Conservation (phyloP, 192 early-diverging fungal genomes). For the Podila verticillata region DNA sequence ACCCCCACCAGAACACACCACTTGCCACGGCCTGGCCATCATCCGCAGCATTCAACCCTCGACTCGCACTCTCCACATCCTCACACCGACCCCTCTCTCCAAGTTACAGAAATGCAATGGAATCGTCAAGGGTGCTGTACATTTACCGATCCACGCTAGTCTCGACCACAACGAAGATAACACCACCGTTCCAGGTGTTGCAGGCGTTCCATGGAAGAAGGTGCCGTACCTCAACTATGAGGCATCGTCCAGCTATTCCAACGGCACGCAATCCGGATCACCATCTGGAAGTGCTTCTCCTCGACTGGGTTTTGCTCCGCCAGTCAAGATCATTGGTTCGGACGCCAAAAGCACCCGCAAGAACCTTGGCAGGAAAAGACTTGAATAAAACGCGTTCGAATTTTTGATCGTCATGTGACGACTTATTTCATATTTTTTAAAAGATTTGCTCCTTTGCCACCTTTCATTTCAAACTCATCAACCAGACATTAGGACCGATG, state of each 20-base stretch:
- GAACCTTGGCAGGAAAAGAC: slow-evolving; percentile 38
- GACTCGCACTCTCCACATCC: slow-evolving; percentile 61
- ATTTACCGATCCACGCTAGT: slow-evolving; percentile 59
- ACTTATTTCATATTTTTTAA: not conserved
- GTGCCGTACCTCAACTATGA: slow-evolving; percentile 62
- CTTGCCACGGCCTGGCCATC: slow-evolving; percentile 71
- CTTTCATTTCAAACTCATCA: not conserved
- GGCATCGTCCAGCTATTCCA: slow-evolving; percentile 8
- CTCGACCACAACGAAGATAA: slow-evolving; percentile 51
- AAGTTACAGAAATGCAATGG: slow-evolving; percentile 51
- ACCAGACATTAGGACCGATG: not conserved
- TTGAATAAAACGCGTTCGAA: not conserved
- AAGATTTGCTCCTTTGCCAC: not conserved
- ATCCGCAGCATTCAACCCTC: slow-evolving; percentile 73
- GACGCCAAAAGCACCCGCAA: slow-evolving; percentile 41
- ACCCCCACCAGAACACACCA: slow-evolving; percentile 59
- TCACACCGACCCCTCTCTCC: slow-evolving; percentile 59
- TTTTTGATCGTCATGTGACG: not conserved
- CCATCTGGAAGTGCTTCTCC: slow-evolving; percentile 17
- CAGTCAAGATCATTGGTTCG: slow-evolving; percentile 40
- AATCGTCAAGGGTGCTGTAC: slow-evolving; percentile 64
- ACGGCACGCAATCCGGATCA: slow-evolving; percentile 7
- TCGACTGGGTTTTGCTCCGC: slow-evolving; percentile 14
- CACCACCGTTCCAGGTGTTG: slow-evolving; percentile 28
- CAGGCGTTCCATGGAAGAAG: slow-evolving; percentile 63